Evolutionary conservation across 305 asterid species (phyloP).

Genomic region (Plantago lanceolata): DNA sequence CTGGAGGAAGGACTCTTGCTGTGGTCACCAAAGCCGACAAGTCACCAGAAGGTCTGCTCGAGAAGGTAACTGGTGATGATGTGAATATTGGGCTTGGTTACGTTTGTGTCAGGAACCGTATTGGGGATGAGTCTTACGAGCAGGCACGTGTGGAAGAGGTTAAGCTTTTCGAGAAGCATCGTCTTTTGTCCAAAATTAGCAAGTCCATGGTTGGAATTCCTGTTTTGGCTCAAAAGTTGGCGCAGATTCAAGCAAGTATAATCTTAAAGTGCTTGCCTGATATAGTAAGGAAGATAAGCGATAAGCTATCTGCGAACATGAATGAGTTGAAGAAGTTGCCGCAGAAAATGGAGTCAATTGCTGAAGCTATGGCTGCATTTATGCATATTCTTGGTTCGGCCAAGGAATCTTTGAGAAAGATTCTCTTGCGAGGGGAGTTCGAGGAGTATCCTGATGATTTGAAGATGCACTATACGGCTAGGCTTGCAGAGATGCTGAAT

Average conservation of each 20-base stretch:
- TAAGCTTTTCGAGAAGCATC: slow-evolving; percentile 18
- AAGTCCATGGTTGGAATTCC: slow-evolving; percentile 16
- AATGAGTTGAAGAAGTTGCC: slow-evolving; percentile 19
- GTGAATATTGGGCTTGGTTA: slow-evolving; percentile 6
- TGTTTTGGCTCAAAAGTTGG: slow-evolving; percentile 25
- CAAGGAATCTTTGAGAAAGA: slow-evolving; percentile 28
- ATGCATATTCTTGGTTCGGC: slow-evolving; percentile 17
- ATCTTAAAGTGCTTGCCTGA: slow-evolving; percentile 6
- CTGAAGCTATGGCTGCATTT: slow-evolving; percentile 28
- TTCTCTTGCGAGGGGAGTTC: slow-evolving; percentile 25
- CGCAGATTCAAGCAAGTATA: slow-evolving; percentile 24
- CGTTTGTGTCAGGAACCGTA: slow-evolving; percentile 3
- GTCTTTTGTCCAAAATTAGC: slow-evolving; percentile 5
- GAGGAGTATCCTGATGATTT: slow-evolving; percentile 28
- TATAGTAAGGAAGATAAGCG: slow-evolving; percentile 23
- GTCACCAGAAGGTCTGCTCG: slow-evolving; percentile 5
- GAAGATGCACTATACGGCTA: slow-evolving; percentile 30
- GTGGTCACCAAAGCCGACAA: slow-evolving; percentile 13
- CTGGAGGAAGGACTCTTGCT: slow-evolving; percentile 12
- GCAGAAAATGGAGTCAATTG: slow-evolving; percentile 6
- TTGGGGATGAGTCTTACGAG: slow-evolving; percentile 23
- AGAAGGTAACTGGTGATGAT: not conserved
- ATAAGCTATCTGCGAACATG: slow-evolving; percentile 15
- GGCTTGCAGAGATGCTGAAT: slow-evolving; percentile 23
- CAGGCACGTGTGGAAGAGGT: slow-evolving; percentile 16